Percentiles rank a stretch among this genome's conserved stretches.
Evolutionary conservation across 1,284 basidiomycete species (phyloP).

Genomic region (Cutaneotrichosporon cavernicola): DNA sequence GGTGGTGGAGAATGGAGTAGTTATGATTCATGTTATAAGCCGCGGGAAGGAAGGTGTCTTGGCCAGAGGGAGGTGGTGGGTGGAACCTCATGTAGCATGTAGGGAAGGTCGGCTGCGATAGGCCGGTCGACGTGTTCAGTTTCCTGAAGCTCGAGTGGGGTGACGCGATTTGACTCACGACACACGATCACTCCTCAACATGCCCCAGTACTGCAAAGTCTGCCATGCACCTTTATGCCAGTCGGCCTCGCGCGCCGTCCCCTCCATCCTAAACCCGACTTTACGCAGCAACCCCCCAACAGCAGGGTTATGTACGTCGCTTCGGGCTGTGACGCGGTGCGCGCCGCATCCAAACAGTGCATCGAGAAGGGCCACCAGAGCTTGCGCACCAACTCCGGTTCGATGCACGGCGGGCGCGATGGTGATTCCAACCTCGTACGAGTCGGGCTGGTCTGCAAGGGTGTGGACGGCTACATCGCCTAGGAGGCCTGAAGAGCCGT

Average conservation of each 20-base stretch:
- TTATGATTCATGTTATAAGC: background rate
- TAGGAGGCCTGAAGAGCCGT: slow-evolving; percentile 1
- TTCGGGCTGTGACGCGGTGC: background rate
- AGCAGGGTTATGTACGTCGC: background rate
- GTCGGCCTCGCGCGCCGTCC: background rate
- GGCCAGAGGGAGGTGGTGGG: too few relatives aligned
- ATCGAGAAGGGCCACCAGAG: background rate
- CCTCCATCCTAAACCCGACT: background rate
- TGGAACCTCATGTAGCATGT: too few relatives aligned
- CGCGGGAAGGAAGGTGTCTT: background rate
- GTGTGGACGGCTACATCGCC: slow-evolving; percentile 11
- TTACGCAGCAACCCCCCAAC: background rate
- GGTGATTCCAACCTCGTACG: slow-evolving; percentile 12
- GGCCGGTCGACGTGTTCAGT: background rate
- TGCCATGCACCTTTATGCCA: background rate
- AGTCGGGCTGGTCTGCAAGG: slow-evolving; percentile 1
- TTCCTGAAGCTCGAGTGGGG: background rate
- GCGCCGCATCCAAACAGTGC: background rate
- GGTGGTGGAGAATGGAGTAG: background rate
- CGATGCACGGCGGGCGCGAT: slow-evolving; percentile 2
- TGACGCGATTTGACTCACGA: background rate
- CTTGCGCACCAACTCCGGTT: background rate
- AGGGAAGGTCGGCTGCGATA: too few relatives aligned
- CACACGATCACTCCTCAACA: slow-evolving; percentile 3
- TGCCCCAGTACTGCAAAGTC: background rate